Percentiles rank a stretch among this genome's conserved stretches.
Conservation (phyloP, 1,139 yeast species). For the Suhomyces yuchorum region DNA sequence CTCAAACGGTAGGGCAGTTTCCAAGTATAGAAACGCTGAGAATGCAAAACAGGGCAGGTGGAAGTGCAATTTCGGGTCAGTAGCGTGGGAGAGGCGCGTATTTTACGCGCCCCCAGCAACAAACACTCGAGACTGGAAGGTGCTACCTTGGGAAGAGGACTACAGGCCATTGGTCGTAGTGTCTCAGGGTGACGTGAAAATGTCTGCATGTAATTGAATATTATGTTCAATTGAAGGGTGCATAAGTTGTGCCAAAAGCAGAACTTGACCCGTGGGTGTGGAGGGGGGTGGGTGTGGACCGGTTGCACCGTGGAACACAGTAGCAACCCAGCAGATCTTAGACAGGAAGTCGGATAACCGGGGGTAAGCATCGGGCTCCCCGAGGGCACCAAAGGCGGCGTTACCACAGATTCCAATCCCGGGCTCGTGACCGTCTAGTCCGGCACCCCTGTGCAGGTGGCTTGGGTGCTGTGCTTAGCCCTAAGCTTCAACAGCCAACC, state of each 20-base stretch:
- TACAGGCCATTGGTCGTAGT: no score
- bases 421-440: neutral
- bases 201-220: neutral
- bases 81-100: neutral
- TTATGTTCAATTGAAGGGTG: no score
- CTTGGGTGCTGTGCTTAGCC: neutral
- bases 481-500: no score
- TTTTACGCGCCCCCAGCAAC: neutral
- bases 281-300: neutral
- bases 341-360: neutral
- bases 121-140: neutral
- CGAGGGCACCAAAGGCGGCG: neutral
- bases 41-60: neutral
- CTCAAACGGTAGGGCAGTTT: neutral
- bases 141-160: no score
- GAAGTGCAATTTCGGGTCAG: neutral
- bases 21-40: neutral
- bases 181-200: neutral
- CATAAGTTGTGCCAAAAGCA: neutral
- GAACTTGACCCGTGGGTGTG: neutral
- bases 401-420: neutral
- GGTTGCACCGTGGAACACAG: neutral
- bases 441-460: neutral
- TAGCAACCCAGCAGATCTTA: neutral
- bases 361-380: neutral